Evolutionary conservation across 352 stramenopile species (phyloP).

Genomic region (Globisporangium okanoganense): DNA sequence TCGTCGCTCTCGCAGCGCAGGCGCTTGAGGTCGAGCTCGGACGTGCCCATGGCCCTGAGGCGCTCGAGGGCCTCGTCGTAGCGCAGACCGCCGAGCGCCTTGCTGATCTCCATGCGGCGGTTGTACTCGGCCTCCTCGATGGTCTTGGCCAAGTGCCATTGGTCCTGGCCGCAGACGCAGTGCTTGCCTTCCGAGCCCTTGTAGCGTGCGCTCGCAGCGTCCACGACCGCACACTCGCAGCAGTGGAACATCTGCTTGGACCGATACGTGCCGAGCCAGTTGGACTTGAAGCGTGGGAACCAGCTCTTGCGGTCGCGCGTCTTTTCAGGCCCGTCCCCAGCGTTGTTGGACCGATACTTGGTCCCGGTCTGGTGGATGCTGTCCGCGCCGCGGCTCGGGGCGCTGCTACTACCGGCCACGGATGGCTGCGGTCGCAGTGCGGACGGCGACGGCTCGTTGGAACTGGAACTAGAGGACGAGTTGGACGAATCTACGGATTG

Average conservation of each 20-base stretch:
- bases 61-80: constrained; percentile 77
- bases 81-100: constrained; percentile 71
- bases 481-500: not conserved
- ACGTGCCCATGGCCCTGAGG: constrained; percentile 54
- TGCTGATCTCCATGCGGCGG: constrained; percentile 79
- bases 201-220: constrained; percentile 45
- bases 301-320: constrained; percentile 83
- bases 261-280: constrained; percentile 82
- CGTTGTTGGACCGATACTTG: constrained; percentile 68
- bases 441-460: not conserved
- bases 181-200: constrained; percentile 81
- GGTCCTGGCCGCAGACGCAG: constrained; percentile 72
- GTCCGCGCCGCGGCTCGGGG: constrained; percentile 12
- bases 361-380: constrained; percentile 57
- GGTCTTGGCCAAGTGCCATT: constrained; percentile 82
- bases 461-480: not conserved
- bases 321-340: constrained; percentile 78
- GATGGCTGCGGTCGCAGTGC: not conserved
- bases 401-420: not conserved
- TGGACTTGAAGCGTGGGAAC: constrained; percentile 88
- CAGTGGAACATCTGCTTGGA: constrained; percentile 86
- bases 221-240: constrained; percentile 72
- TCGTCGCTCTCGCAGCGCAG: constrained; percentile 36
- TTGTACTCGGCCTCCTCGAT: constrained; percentile 84
- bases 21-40: constrained; percentile 53